Conservation (phyloP, 2,329 filamentous ascomycete genomes). For the Paraphaeosphaeria sporulosa region DNA sequence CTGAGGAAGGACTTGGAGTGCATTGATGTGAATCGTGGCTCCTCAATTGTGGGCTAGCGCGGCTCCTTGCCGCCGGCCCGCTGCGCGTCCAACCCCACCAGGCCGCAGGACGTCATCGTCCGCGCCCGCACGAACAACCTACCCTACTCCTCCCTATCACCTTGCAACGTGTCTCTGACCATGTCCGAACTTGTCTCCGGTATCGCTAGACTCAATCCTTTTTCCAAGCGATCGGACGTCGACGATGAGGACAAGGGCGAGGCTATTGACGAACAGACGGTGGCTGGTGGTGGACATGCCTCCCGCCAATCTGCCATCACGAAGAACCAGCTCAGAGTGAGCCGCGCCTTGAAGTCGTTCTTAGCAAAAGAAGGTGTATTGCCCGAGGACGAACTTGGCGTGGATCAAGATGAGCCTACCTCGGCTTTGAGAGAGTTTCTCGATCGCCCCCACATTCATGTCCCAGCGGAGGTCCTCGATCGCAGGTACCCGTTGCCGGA, state of each 20-base stretch:
- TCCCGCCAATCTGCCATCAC: conserved; percentile 58
- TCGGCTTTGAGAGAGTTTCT: conserved; percentile 61
- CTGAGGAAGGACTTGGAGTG: background rate
- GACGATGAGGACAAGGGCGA: conserved; percentile 64
- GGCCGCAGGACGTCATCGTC: conserved; percentile 2
- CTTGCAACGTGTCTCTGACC: conserved; percentile 4
- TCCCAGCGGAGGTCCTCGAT: conserved; percentile 64
- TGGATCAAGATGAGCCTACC: conserved; percentile 56
- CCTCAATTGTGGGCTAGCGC: background rate
- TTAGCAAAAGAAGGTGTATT: conserved; percentile 63
- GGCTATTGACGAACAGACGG: conserved; percentile 55
- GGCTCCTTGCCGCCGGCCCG: background rate
- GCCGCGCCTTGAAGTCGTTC: conserved; percentile 64
- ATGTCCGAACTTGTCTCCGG: conserved; percentile 47
- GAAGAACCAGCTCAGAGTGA: conserved; percentile 65
- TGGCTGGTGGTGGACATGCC: conserved; percentile 68
- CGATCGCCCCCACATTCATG: conserved; percentile 64
- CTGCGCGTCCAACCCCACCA: background rate
- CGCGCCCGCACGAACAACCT: background rate
- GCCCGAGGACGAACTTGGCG: conserved; percentile 55
- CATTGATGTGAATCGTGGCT: background rate
- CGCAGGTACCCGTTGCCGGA: conserved; percentile 68
- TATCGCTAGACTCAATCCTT: conserved; percentile 43
- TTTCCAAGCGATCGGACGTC: conserved; percentile 34
- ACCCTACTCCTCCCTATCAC: conserved; percentile 8